These are phyloP conservation scores for Macadamia integrifolia DNA, from an alignment of 164 flowering plant genomes.

Conservation along the genomic window DNA sequence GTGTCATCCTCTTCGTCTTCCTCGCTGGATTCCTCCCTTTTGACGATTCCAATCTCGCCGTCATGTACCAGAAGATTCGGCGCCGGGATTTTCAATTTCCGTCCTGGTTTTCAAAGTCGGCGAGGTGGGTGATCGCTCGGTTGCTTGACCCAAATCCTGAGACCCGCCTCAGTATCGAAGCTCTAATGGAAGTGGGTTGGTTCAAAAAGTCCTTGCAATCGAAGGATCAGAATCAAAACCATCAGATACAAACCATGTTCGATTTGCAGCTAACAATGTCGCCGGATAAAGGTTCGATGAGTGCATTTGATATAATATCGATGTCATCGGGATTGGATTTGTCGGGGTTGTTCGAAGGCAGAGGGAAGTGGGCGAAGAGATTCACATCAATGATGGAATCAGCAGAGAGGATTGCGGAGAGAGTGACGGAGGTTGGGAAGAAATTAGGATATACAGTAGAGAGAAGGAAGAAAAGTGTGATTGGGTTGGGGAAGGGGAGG, in stretches of 20 bases:
- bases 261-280: not conserved
- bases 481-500: slow-evolving; percentile 36
- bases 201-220: slow-evolving; percentile 33
- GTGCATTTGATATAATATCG: slow-evolving; percentile 75
- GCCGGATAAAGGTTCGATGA: slow-evolving; percentile 16
- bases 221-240: not conserved
- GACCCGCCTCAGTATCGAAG: slow-evolving; percentile 47
- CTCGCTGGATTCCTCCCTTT: slow-evolving; percentile 60
- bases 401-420: slow-evolving; percentile 28
- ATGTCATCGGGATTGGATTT: slow-evolving; percentile 67
- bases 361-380: slow-evolving; percentile 35
- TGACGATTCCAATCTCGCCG: slow-evolving; percentile 45
- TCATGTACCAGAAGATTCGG: slow-evolving; percentile 52
- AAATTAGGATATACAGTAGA: slow-evolving; percentile 37
- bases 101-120: slow-evolving; percentile 39
- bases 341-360: slow-evolving; percentile 54
- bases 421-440: slow-evolving; percentile 35
- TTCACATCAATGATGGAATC: slow-evolving; percentile 30
- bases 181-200: slow-evolving; percentile 38
- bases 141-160: slow-evolving; percentile 67
- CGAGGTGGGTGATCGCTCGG: slow-evolving; percentile 27
- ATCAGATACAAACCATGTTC: not conserved
- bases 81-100: slow-evolving; percentile 47
- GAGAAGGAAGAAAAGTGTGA: slow-evolving; percentile 21
- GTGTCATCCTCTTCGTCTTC: slow-evolving; percentile 52